phyloP scores from a whole-genome alignment of 148 eudicot genomes.

The Chenopodium album region DNA sequence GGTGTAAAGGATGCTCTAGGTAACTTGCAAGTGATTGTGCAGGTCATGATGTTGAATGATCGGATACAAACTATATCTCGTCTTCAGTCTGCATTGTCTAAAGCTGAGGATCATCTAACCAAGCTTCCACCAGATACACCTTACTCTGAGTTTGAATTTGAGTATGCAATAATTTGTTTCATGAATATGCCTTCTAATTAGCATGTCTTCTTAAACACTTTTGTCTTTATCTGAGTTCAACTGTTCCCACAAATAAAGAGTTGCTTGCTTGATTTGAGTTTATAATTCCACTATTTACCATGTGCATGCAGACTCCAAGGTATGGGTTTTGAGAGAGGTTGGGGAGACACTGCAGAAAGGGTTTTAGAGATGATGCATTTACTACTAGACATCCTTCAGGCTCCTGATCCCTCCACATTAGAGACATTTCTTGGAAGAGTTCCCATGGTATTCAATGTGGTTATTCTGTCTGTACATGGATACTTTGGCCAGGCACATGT shows the following conservation, averaged over 20 bases:
- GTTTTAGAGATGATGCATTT: slow-evolving; percentile 88
- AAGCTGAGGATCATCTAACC: slow-evolving; percentile 75
- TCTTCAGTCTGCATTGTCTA: slow-evolving; percentile 68
- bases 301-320: slow-evolving; percentile 64
- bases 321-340: slow-evolving; percentile 95
- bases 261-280: neutral
- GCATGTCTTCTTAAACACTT: neutral
- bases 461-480: slow-evolving; percentile 82
- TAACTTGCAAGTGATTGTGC: slow-evolving; percentile 25
- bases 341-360: slow-evolving; percentile 81
- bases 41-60: slow-evolving; percentile 92
- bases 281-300: neutral
- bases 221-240: neutral
- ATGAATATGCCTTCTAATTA: neutral
- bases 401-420: slow-evolving; percentile 84
- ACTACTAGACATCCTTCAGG: slow-evolving; percentile 92
- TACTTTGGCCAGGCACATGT: slow-evolving; percentile 99
- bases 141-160: slow-evolving; percentile 75
- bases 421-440: slow-evolving; percentile 92
- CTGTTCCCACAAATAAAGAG: neutral
- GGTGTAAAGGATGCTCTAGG: neutral
- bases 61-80: slow-evolving; percentile 64
- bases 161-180: slow-evolving; percentile 33
- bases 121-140: slow-evolving; percentile 74
- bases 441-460: slow-evolving; percentile 97